These are phyloP conservation scores for Colletotrichum sp. DNA, from an alignment of 2,329 filamentous ascomycete genomes.

Conservation along the genomic window DNA sequence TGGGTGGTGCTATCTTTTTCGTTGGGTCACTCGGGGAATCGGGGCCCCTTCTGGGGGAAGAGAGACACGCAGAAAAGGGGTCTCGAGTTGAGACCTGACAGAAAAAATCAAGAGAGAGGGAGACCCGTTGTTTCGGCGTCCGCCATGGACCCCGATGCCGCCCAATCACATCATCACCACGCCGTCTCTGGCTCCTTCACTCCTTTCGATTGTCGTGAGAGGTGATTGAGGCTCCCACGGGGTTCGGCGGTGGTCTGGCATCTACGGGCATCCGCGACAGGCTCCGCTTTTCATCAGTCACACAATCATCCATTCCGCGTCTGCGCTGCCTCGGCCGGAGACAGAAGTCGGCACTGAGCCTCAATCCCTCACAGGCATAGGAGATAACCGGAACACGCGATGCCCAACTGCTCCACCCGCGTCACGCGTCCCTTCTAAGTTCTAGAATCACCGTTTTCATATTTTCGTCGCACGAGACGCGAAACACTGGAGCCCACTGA, in stretches of 20 bases:
- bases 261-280: neutral
- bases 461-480: neutral
- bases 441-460: neutral
- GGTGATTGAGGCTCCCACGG: slow-evolving; percentile 5
- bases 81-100: neutral
- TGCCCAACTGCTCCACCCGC: neutral
- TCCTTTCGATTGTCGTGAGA: neutral
- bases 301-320: neutral
- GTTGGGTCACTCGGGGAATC: neutral
- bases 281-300: neutral
- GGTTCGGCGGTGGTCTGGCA: neutral
- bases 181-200: neutral
- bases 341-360: neutral
- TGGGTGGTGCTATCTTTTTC: neutral
- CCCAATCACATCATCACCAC: neutral
- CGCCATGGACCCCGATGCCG: neutral
- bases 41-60: slow-evolving; percentile 3
- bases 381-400: neutral
- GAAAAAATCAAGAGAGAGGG: neutral
- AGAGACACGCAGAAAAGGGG: neutral
- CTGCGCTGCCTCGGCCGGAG: neutral
- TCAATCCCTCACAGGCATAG: neutral
- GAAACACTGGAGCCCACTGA: neutral
- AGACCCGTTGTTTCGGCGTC: slow-evolving; percentile 7
- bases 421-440: neutral